These are phyloP conservation scores for Oryza rufipogon DNA, from an alignment of 176 grass and related monocot species.

Conservation along the genomic window DNA sequence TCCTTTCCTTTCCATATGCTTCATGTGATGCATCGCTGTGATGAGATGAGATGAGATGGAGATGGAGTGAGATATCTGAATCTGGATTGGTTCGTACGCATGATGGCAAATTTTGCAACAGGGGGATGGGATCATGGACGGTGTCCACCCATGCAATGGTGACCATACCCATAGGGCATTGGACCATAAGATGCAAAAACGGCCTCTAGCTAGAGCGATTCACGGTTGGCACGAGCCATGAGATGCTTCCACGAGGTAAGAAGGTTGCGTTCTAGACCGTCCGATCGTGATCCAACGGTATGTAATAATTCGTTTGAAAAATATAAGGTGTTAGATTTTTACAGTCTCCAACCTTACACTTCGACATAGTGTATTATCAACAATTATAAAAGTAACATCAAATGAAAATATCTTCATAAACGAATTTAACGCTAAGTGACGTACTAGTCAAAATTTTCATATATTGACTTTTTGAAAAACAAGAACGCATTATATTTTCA, in stretches of 20 bases:
- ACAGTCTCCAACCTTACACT: no score
- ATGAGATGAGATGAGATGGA: neutral
- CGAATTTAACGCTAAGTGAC: no score
- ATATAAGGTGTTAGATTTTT: no score
- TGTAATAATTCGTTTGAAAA: no score
- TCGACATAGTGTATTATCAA: no score
- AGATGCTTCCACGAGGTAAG: neutral
- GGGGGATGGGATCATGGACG: neutral
- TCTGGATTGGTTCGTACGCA: neutral
- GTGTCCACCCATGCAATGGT: neutral
- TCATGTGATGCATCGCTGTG: slow-evolving; percentile 46
- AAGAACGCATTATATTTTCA: no score
- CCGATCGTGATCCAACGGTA: neutral
- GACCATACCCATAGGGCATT: neutral
- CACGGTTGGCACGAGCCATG: neutral
- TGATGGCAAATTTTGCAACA: neutral
- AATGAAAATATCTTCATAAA: no score
- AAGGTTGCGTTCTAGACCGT: neutral
- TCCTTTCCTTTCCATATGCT: neutral
- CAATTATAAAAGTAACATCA: no score
- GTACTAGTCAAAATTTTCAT: no score
- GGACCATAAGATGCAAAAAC: neutral
- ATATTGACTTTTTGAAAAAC: no score
- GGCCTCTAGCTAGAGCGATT: neutral
- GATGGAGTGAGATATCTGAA: slow-evolving; percentile 4